Evolutionary conservation across 805 yeast genomes (phyloP).

Genomic region (Nakazawaea populi): DNA sequence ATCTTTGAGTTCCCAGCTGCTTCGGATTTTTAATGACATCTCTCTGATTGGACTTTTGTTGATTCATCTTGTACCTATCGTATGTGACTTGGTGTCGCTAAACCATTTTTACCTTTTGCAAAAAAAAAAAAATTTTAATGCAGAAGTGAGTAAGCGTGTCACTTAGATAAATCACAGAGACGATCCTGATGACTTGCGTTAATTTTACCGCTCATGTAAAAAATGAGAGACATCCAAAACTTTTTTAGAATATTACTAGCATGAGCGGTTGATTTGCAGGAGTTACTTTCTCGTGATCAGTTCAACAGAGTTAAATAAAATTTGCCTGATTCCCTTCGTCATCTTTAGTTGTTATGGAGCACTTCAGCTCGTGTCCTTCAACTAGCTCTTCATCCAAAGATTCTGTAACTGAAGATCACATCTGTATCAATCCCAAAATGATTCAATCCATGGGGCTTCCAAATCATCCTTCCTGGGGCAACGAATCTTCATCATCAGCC

Average conservation of each 20-base stretch:
- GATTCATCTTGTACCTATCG: background rate
- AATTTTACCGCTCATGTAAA: background rate
- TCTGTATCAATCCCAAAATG: background rate
- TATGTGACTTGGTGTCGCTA: background rate
- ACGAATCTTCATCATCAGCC: background rate
- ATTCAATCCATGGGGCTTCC: background rate
- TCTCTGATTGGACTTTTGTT: background rate
- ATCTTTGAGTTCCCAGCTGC: conserved; percentile 13
- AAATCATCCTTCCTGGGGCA: conserved; percentile 6
- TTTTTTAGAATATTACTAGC: no score
- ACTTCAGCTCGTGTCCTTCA: conserved; percentile 6
- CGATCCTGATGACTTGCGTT: background rate
- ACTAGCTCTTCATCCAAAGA: conserved; percentile 10
- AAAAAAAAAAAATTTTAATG: background rate
- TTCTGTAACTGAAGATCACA: conserved; percentile 3
- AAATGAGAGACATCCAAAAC: background rate
- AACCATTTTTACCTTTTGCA: background rate
- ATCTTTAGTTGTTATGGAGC: background rate
- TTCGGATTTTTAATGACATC: background rate
- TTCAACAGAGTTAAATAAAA: no score
- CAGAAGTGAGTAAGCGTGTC: background rate
- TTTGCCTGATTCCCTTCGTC: background rate
- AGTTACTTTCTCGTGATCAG: no score
- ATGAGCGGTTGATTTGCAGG: no score
- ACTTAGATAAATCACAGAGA: background rate